Evolutionary conservation across 2,329 filamentous ascomycete genomes (phyloP).

Genomic region (Aureobasidium sp.): DNA sequence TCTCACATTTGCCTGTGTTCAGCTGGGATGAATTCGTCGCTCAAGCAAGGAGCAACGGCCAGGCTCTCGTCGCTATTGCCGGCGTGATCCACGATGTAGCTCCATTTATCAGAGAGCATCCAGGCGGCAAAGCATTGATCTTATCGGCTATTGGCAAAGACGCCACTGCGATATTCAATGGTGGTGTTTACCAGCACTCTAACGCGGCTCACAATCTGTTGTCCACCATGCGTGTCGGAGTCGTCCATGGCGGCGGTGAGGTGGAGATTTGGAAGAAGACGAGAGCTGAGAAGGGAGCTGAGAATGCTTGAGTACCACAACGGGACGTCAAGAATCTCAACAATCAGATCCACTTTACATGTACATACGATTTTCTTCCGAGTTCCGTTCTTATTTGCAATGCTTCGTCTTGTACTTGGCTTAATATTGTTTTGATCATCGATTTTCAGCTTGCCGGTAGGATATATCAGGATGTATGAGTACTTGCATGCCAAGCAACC

Average conservation of each 20-base stretch:
- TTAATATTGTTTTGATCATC: neutral
- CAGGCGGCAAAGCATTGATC: constrained; percentile 92
- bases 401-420: neutral
- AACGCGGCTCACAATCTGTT: constrained; percentile 92
- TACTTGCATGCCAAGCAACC: neutral
- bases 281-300: constrained; percentile 85
- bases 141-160: constrained; percentile 86
- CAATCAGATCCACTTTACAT: neutral
- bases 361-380: neutral
- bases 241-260: constrained; percentile 87
- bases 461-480: neutral
- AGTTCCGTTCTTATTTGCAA: neutral
- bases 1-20: constrained; percentile 87
- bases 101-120: constrained; percentile 89
- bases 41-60: constrained; percentile 78
- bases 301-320: neutral
- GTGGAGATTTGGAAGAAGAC: constrained; percentile 95
- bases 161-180: constrained; percentile 91
- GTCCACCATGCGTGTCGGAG: constrained; percentile 88
- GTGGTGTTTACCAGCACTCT: constrained; percentile 89
- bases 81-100: constrained; percentile 77
- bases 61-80: constrained; percentile 85
- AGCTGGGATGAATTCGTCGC: constrained; percentile 89
- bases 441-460: neutral
- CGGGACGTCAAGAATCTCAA: neutral